Evolutionary conservation across 495 filamentous ascomycete species (phyloP).

Genomic region (Aspergillus indologenus): DNA sequence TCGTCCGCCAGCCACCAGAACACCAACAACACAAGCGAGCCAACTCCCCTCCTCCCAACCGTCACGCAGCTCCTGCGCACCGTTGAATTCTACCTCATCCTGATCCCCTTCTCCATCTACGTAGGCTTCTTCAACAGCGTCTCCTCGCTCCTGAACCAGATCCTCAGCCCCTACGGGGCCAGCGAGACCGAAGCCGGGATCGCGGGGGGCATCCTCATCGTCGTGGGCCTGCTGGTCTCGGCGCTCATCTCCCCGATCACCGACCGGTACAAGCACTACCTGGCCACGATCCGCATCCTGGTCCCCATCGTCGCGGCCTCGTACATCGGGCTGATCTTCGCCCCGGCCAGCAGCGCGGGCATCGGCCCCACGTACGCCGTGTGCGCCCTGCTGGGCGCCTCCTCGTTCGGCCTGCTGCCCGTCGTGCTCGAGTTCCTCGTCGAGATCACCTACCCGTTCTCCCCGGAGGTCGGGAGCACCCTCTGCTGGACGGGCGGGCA

Average conservation of each 20-base stretch:
- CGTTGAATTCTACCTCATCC: slow-evolving; percentile 72
- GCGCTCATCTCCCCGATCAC: slow-evolving; percentile 77
- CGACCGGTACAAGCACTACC: slow-evolving; percentile 78
- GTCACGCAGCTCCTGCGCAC: slow-evolving; percentile 47
- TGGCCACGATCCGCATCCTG: slow-evolving; percentile 68
- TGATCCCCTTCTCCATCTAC: slow-evolving; percentile 76
- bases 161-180: slow-evolving; percentile 80
- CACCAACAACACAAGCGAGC: slow-evolving; percentile 12
- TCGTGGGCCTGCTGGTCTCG: slow-evolving; percentile 74
- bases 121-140: slow-evolving; percentile 91
- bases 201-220: slow-evolving; percentile 83
- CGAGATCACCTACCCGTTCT: slow-evolving; percentile 81
- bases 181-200: slow-evolving; percentile 80
- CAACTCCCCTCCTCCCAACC: slow-evolving; percentile 49
- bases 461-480: slow-evolving; percentile 80
- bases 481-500: slow-evolving; percentile 78
- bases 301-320: slow-evolving; percentile 70
- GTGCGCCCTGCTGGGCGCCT: slow-evolving; percentile 65
- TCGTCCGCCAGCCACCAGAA: slow-evolving; percentile 31
- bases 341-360: slow-evolving; percentile 64
- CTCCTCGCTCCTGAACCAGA: slow-evolving; percentile 85
- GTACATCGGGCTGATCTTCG: slow-evolving; percentile 80
- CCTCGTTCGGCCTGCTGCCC: slow-evolving; percentile 77
- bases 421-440: slow-evolving; percentile 82
- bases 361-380: slow-evolving; percentile 68